A percentile compares a stretch with the other conserved stretches of the same genome.
These are phyloP conservation scores for Petunia axillaris DNA, from an alignment of 257 asterid genomes.

Conservation along the genomic window DNA sequence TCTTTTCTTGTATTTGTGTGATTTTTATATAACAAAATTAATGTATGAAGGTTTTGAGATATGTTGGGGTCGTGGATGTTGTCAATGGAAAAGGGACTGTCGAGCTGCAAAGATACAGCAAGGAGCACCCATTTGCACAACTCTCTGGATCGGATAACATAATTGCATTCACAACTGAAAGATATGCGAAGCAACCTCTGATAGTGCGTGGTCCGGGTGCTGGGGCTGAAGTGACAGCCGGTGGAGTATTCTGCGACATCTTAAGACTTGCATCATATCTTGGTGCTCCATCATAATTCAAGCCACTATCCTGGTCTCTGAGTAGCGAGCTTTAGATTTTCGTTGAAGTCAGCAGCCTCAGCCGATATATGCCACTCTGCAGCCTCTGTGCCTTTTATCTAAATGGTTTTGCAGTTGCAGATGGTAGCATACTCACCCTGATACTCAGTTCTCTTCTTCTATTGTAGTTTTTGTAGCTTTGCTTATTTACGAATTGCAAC, in stretches of 20 bases:
- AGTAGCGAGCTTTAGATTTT: neutral
- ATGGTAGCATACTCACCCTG: neutral
- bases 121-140: conserved; percentile 94
- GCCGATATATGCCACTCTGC: neutral
- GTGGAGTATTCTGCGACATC: conserved; percentile 92
- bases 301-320: neutral
- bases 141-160: conserved; percentile 96
- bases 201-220: conserved; percentile 99
- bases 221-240: conserved; percentile 98
- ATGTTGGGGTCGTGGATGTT: conserved; percentile 95
- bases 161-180: conserved; percentile 93
- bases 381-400: neutral
- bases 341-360: neutral
- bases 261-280: conserved; percentile 96
- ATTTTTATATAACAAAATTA: conserved; percentile 1
- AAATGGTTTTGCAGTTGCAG: conserved; percentile 6
- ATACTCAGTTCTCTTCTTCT: conserved; percentile 5
- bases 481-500: neutral
- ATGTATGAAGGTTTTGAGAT: conserved; percentile 79
- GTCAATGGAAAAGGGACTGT: conserved; percentile 79
- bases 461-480: conserved; percentile 3
- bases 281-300: conserved; percentile 87
- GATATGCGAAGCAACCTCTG: conserved; percentile 84
- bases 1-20: neutral
- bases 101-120: conserved; percentile 71